Conservation (phyloP, 2,329 filamentous ascomycete genomes). For the Fusarium udum region DNA sequence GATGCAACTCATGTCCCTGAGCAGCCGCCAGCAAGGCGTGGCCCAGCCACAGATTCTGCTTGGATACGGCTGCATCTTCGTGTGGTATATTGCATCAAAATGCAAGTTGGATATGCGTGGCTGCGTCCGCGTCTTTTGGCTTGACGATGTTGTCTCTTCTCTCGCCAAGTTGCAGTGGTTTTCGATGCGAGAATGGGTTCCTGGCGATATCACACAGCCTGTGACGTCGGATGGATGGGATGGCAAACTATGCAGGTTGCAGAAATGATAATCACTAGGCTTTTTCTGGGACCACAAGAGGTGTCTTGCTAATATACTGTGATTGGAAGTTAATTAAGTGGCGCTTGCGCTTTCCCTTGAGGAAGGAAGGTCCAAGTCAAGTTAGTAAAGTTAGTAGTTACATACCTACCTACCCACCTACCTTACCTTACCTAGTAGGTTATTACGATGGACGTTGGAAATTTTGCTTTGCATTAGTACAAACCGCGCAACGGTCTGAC, state of each 20-base stretch:
- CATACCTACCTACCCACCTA: neutral
- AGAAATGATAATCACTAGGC: constrained; percentile 21
- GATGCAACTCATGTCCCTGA: constrained; percentile 9
- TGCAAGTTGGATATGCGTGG: constrained; percentile 14
- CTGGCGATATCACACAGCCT: constrained; percentile 19
- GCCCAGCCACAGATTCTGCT: constrained; percentile 8
- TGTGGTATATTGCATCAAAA: constrained; percentile 3
- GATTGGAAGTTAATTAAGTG: constrained; percentile 23
- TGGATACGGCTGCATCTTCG: constrained; percentile 3
- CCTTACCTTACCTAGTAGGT: neutral
- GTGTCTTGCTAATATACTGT: constrained; percentile 7
- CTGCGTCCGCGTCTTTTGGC: constrained; percentile 1
- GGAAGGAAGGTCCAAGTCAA: neutral
- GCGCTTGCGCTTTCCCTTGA: constrained; percentile 12
- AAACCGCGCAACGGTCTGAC: neutral
- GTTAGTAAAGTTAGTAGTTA: neutral
- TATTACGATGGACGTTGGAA: neutral
- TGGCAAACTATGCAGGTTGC: constrained; percentile 18
- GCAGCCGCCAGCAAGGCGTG: constrained; percentile 5
- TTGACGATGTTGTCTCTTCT: constrained; percentile 28
- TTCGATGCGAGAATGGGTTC: constrained; percentile 6
- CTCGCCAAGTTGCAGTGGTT: constrained; percentile 12
- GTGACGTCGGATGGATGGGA: constrained; percentile 15
- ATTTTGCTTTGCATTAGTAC: constrained; percentile 15
- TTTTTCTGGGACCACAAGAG: constrained; percentile 1